Evolutionary conservation across 2,329 filamentous ascomycete genomes (phyloP).

Genomic region (Aspergillus neotritici): DNA sequence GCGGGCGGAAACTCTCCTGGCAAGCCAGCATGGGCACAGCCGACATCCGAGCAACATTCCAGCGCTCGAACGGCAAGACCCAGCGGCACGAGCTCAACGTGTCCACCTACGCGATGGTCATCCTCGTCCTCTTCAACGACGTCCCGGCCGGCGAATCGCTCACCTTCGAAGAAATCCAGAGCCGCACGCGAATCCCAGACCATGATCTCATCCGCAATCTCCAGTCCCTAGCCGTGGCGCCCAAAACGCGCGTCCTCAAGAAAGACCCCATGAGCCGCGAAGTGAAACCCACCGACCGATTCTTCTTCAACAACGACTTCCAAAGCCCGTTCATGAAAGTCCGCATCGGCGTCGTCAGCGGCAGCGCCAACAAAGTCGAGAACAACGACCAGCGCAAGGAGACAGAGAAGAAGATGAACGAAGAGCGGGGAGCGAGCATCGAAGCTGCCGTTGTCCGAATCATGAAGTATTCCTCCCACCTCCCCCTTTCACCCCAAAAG

Average conservation of each 20-base stretch:
- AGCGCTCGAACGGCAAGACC: conserved; percentile 62
- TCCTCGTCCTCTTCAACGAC: conserved; percentile 85
- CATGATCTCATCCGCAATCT: conserved; percentile 70
- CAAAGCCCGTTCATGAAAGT: conserved; percentile 77
- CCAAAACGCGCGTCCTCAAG: conserved; percentile 72
- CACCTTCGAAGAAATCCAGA: conserved; percentile 73
- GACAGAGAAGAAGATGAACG: conserved; percentile 47
- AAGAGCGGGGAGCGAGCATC: conserved; percentile 45
- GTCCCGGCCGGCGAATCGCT: conserved; percentile 48
- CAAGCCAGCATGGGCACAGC: conserved; percentile 69
- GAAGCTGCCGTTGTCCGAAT: conserved; percentile 50
- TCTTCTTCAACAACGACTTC: conserved; percentile 77
- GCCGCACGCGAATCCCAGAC: conserved; percentile 69
- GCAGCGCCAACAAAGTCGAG: conserved; percentile 77
- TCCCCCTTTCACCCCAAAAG: background rate
- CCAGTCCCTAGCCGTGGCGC: conserved; percentile 73
- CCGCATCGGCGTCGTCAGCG: conserved; percentile 76
- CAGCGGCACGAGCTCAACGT: conserved; percentile 85
- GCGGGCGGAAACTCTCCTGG: conserved; percentile 85
- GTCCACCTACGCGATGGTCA: conserved; percentile 85
- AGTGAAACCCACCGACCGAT: conserved; percentile 69
- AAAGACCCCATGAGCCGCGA: conserved; percentile 77
- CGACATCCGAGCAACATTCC: conserved; percentile 78
- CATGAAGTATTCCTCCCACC: conserved; percentile 42
- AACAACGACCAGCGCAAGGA: conserved; percentile 55